Evolutionary conservation across 345 rosid genomes (phyloP).

Genomic region (Corchorus olitorius): DNA sequence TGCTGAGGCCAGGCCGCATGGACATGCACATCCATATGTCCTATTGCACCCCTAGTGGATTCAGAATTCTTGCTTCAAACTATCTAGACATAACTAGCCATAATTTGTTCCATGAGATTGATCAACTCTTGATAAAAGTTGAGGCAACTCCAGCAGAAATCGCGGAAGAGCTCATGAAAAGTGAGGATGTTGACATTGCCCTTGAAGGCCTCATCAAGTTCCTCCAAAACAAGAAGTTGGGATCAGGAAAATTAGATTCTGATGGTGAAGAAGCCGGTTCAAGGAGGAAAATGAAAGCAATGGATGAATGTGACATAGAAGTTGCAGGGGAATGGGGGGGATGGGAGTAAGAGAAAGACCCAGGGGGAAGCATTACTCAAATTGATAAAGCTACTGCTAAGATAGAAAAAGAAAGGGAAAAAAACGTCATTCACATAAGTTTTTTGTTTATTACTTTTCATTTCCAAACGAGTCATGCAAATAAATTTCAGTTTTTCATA

Average conservation of each 20-base stretch:
- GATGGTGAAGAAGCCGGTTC: background rate
- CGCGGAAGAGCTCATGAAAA: slow-evolving; percentile 31
- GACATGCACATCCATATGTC: slow-evolving; percentile 38
- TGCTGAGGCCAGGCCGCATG: slow-evolving; percentile 19
- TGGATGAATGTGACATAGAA: too few species aligned
- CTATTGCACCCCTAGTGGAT: slow-evolving; percentile 23
- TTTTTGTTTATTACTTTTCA: too few species aligned
- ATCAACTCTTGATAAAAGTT: slow-evolving; percentile 8
- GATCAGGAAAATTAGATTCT: background rate
- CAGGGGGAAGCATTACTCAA: background rate
- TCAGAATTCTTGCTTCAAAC: slow-evolving; percentile 25
- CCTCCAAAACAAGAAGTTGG: background rate
- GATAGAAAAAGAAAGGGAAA: background rate
- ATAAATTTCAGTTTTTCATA: too few species aligned
- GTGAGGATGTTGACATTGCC: slow-evolving; percentile 9
- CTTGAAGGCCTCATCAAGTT: slow-evolving; percentile 5
- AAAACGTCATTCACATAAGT: too few species aligned
- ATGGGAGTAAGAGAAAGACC: too few species aligned
- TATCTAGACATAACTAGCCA: slow-evolving; percentile 20
- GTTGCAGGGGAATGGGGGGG: too few species aligned
- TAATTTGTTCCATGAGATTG: slow-evolving; percentile 19
- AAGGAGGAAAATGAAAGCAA: too few species aligned
- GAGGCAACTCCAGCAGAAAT: slow-evolving; percentile 24
- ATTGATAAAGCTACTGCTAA: background rate
- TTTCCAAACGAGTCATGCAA: too few species aligned